These are phyloP conservation scores for Fusarium oligoseptatum DNA, from an alignment of 2,329 filamentous ascomycete species.

Conservation along the genomic window DNA sequence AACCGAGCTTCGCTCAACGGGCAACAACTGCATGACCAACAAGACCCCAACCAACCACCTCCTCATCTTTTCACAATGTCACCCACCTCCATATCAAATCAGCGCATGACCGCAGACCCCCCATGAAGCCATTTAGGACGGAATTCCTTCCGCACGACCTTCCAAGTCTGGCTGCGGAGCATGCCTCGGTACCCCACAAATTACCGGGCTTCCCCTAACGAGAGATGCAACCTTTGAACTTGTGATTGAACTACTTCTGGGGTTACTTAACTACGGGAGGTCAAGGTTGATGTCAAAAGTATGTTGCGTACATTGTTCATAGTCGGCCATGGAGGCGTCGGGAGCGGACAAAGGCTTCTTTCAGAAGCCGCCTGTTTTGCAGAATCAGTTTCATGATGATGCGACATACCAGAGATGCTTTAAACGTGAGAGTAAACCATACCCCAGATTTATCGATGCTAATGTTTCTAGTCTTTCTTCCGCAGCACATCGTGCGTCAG, in stretches of 20 bases:
- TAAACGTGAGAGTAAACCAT: conserved; percentile 55
- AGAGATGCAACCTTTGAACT: conserved; percentile 27
- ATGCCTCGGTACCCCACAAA: conserved; percentile 41
- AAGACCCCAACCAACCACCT: neutral
- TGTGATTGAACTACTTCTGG: conserved; percentile 28
- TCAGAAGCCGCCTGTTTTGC: conserved; percentile 64
- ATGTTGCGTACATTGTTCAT: conserved; percentile 1
- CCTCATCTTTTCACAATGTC: neutral
- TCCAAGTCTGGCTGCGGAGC: conserved; percentile 13
- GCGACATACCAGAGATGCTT: conserved; percentile 65
- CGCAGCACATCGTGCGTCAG: conserved; percentile 53
- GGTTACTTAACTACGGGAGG: conserved; percentile 12
- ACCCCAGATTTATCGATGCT: neutral
- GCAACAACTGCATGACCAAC: neutral
- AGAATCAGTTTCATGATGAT: conserved; percentile 71
- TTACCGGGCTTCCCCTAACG: conserved; percentile 1
- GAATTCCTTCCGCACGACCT: conserved; percentile 41
- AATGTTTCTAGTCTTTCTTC: conserved; percentile 51
- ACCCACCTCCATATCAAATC: conserved; percentile 6
- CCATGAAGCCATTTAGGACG: conserved; percentile 16
- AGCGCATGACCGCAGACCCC: neutral
- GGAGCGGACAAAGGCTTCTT: conserved; percentile 67
- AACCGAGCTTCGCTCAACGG: neutral
- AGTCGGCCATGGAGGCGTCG: conserved; percentile 57
- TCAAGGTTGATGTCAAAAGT: neutral